Percentiles rank a stretch among this genome's conserved stretches.
These are phyloP conservation scores for Colletotrichum noveboracense DNA, from an alignment of 2,329 filamentous ascomycete species.

Conservation along the genomic window DNA sequence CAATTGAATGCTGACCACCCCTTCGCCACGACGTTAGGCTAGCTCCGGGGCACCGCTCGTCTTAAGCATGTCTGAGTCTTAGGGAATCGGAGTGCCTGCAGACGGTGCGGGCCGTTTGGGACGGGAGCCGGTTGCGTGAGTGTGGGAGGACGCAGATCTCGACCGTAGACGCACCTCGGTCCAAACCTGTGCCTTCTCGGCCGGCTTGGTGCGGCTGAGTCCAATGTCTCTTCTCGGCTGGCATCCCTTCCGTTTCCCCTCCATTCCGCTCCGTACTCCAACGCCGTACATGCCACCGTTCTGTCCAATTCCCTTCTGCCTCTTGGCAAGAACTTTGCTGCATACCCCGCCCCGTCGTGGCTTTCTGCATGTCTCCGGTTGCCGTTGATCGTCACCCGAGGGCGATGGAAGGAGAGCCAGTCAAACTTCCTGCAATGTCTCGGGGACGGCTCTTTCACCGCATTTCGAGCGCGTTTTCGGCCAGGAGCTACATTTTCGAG, in stretches of 20 bases:
- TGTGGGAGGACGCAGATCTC: not conserved
- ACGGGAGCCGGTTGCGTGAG: not conserved
- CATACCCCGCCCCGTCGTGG: not conserved
- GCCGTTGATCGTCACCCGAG: not conserved
- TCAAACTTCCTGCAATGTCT: not conserved
- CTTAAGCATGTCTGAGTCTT: not conserved
- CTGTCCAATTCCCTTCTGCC: not conserved
- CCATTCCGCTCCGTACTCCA: not conserved
- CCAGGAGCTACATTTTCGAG: not conserved
- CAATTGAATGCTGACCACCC: not conserved
- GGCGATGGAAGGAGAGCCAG: not conserved
- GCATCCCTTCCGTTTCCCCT: not conserved
- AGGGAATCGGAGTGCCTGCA: not conserved
- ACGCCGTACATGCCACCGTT: not conserved
- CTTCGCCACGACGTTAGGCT: not conserved
- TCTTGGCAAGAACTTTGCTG: not conserved
- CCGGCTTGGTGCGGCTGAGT: not conserved
- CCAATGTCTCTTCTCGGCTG: not conserved
- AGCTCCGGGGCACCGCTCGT: not conserved
- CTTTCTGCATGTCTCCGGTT: conserved; percentile 1
- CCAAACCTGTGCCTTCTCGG: not conserved
- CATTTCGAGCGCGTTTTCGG: not conserved
- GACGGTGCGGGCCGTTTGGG: conserved; percentile 5
- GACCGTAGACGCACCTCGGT: not conserved
- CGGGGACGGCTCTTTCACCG: not conserved